A percentile compares a stretch with the other conserved stretches of the same genome.
These are phyloP conservation scores for Clitocybe nebularis DNA, from an alignment of 1,284 basidiomycete genomes.

Conservation along the genomic window DNA sequence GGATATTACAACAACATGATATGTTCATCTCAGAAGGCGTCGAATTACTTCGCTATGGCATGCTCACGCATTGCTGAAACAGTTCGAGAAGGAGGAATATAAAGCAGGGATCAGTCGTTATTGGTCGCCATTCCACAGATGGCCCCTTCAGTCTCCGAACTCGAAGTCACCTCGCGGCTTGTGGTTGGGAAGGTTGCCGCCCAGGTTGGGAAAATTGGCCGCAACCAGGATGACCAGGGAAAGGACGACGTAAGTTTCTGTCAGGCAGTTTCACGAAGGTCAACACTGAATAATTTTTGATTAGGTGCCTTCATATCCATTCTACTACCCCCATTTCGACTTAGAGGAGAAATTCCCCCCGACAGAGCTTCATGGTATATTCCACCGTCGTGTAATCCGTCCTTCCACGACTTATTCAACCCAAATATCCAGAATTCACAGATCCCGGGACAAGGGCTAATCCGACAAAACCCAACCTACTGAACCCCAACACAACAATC, in stretches of 20 bases:
- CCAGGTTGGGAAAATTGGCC: conserved; percentile 16
- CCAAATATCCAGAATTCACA: no score
- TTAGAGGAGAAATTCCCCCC: conserved; percentile 40
- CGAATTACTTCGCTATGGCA: conserved; percentile 16
- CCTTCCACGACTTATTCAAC: no score
- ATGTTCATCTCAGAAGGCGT: conserved; percentile 10
- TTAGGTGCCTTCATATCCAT: conserved; percentile 40
- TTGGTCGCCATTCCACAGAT: no score
- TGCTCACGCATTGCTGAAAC: conserved; percentile 27
- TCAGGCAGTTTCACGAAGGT: neutral
- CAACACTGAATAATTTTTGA: conserved; percentile 4
- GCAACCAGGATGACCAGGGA: conserved; percentile 12
- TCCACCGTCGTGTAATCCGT: neutral
- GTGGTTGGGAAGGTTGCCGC: conserved; percentile 8
- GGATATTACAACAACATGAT: conserved; percentile 1
- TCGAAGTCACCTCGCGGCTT: conserved; percentile 27
- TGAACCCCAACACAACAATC: conserved; percentile 56
- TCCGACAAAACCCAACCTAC: conserved; percentile 51
- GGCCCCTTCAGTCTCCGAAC: no score
- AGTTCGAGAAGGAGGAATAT: no score
- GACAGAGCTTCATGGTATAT: conserved; percentile 35
- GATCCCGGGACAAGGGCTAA: no score
- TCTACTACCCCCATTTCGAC: conserved; percentile 44
- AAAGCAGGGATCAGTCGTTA: no score
- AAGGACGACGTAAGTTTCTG: conserved; percentile 14